Conservation (phyloP, 2,329 filamentous ascomycete genomes). For the Erysiphe pulchra region DNA sequence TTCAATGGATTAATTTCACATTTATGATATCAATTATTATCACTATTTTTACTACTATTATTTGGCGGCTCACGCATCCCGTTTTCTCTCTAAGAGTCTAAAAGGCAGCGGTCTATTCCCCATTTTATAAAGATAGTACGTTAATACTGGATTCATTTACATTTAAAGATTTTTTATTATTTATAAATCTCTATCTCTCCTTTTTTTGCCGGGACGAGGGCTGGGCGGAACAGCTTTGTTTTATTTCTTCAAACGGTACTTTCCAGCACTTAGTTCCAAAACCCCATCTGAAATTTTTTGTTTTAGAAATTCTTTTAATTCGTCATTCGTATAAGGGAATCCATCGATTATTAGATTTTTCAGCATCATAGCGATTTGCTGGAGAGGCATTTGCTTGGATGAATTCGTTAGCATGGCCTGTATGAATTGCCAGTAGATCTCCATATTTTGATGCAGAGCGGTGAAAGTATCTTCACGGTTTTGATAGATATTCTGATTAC, state of each 20-base stretch:
- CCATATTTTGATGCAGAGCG: slow-evolving; percentile 37
- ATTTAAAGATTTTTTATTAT: too few relatives aligned
- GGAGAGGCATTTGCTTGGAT: slow-evolving; percentile 50
- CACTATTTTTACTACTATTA: too few relatives aligned
- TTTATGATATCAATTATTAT: too few relatives aligned
- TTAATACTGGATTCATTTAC: too few relatives aligned
- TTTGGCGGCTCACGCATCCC: too few relatives aligned
- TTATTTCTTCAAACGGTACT: neutral
- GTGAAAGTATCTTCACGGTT: slow-evolving; percentile 19
- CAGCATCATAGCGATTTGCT: slow-evolving; percentile 79
- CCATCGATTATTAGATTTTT: slow-evolving; percentile 73
- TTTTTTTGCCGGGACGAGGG: too few relatives aligned
- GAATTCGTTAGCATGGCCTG: slow-evolving; percentile 88
- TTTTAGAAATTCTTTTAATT: slow-evolving; percentile 54
- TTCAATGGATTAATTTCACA: too few relatives aligned
- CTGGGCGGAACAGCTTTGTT: neutral
- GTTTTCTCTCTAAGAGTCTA: too few relatives aligned
- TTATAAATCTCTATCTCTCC: too few relatives aligned
- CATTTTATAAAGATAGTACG: too few relatives aligned
- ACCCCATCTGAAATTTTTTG: slow-evolving; percentile 51
- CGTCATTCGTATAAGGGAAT: slow-evolving; percentile 73
- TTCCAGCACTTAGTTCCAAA: slow-evolving; percentile 23
- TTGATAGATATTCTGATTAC: slow-evolving; percentile 5
- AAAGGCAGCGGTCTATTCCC: too few relatives aligned
- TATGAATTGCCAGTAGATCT: slow-evolving; percentile 77